These are phyloP conservation scores for Agrocybe praecox DNA, from an alignment of 768 basidiomycete genomes.

Conservation along the genomic window DNA sequence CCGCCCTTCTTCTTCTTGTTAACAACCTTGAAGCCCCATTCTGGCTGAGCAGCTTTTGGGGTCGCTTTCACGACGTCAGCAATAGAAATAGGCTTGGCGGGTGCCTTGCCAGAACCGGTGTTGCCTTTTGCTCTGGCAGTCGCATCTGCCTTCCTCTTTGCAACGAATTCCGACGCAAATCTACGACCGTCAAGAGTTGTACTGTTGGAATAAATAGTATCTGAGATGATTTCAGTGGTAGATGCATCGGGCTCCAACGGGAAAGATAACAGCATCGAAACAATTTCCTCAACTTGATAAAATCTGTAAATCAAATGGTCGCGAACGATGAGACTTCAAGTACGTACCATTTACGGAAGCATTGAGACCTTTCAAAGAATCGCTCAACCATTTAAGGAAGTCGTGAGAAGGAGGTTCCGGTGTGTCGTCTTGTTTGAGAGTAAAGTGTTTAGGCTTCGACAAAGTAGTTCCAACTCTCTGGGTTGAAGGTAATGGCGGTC, in stretches of 20 bases:
- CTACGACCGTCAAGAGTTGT: constrained; percentile 94
- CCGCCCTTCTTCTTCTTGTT: constrained; percentile 81
- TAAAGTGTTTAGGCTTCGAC: constrained; percentile 27
- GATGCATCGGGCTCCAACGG: constrained; percentile 85
- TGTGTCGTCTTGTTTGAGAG: constrained; percentile 58
- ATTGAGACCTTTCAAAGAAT: constrained; percentile 80
- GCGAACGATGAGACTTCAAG: background rate
- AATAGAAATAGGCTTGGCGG: constrained; percentile 66
- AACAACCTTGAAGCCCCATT: constrained; percentile 93
- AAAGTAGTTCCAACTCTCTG: constrained; percentile 32
- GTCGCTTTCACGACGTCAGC: constrained; percentile 91
- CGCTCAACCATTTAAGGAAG: constrained; percentile 90
- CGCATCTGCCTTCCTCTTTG: constrained; percentile 84
- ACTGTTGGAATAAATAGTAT: constrained; percentile 92
- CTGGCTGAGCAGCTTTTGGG: constrained; percentile 72
- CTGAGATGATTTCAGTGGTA: constrained; percentile 90
- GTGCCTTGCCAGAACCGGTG: constrained; percentile 31
- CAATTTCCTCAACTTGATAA: constrained; percentile 91
- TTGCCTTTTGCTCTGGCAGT: constrained; percentile 49
- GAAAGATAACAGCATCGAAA: constrained; percentile 93
- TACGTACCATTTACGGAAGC: constrained; percentile 68
- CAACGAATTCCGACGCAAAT: constrained; percentile 91
- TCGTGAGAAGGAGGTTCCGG: constrained; percentile 79
- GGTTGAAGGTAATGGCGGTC: constrained; percentile 35
- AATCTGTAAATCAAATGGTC: background rate